phyloP scores from a whole-genome alignment of 805 yeast species.

The Yarrowia hollandica region DNA sequence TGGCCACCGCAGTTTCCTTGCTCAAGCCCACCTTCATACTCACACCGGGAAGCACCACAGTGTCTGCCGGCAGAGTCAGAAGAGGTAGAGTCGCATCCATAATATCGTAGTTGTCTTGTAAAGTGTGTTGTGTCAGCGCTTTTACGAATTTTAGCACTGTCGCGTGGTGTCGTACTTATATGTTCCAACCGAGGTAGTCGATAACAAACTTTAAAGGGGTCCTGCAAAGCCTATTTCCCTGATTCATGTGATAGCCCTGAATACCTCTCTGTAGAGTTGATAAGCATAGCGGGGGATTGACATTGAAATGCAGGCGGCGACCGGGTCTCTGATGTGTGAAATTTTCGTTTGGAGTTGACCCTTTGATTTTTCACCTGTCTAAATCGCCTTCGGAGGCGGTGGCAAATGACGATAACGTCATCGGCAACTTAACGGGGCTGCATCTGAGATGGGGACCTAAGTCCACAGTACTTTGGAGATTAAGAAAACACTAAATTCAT shows the following conservation, averaged over 20 bases:
- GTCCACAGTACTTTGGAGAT: background rate
- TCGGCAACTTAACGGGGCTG: conserved; percentile 10
- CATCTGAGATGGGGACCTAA: background rate
- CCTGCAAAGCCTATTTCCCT: background rate
- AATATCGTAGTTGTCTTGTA: background rate
- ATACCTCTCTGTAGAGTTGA: no score
- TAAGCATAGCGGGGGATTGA: no score
- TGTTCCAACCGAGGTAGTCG: conserved; percentile 26
- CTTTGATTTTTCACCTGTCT: no score
- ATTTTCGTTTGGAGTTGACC: no score
- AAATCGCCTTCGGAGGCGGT: no score
- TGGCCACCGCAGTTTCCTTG: conserved; percentile 19
- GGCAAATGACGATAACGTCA: background rate
- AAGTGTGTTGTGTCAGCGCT: no score
- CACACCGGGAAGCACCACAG: conserved; percentile 29
- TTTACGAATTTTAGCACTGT: no score
- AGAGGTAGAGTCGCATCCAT: conserved; percentile 28
- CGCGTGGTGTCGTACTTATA: conserved; percentile 20
- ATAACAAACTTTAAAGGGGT: conserved; percentile 5
- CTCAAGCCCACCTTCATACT: conserved; percentile 24
- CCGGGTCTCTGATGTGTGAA: no score
- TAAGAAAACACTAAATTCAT: background rate
- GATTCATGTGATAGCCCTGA: conserved; percentile 25
- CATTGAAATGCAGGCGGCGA: no score
- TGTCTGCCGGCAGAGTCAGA: conserved; percentile 30